A percentile compares a stretch with the other conserved stretches of the same genome.
phyloP scores from a whole-genome alignment of 225 moss, liverwort and hornwort species.

The Marchantia paleacea region DNA sequence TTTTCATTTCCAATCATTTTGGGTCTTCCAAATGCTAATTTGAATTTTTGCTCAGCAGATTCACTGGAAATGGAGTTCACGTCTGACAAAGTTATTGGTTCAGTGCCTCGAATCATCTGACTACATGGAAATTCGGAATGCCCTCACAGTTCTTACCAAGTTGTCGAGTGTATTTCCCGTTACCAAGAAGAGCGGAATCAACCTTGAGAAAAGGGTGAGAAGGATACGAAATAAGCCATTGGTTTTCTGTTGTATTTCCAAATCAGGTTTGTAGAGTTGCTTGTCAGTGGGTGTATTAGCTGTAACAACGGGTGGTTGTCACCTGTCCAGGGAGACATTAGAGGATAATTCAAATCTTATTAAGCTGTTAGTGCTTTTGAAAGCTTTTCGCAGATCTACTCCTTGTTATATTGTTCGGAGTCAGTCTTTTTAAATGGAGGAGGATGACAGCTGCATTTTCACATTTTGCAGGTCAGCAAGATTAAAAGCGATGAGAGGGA shows the following conservation, averaged over 20 bases:
- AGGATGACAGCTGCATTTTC: neutral
- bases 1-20: no score
- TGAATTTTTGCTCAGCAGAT: constrained; percentile 46
- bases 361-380: neutral
- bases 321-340: neutral
- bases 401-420: neutral
- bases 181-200: constrained; percentile 90
- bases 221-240: neutral
- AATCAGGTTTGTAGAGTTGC: no score
- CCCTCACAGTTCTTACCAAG: constrained; percentile 91
- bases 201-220: constrained; percentile 78
- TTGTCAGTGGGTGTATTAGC: no score
- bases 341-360: neutral
- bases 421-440: neutral
- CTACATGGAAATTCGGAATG: constrained; percentile 99
- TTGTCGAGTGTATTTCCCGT: constrained; percentile 93
- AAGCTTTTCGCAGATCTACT: no score
- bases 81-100: constrained; percentile 81
- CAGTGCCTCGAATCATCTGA: constrained; percentile 97
- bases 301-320: neutral
- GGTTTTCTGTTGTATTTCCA: neutral
- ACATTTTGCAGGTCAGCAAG: constrained; percentile 67
- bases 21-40: neutral
- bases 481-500: constrained; percentile 94
- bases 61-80: constrained; percentile 99